Base-by-base conservation (phyloP, 208 protist species). In the Acanthamoeba healyi region DNA sequence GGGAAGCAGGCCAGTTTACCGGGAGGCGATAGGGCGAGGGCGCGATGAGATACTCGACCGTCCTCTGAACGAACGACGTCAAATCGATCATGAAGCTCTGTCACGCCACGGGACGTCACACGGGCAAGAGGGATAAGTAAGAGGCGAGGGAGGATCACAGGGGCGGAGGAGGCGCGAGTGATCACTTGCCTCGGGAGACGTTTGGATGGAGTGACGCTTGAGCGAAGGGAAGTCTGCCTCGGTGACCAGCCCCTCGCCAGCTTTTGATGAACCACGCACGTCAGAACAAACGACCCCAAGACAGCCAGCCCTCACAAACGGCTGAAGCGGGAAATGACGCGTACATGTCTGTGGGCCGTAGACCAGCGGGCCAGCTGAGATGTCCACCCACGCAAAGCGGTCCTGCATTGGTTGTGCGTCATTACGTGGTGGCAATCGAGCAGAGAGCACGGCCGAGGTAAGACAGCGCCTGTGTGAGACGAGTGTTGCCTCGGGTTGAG, bases 311-410 rank as follows among this genome's bases (percentile, higher is more conserved):
- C 17, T 9, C 36, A 36, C 22, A 36, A 46, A 12, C 12, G 26
- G 67, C 14, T 44, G 36, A 10, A 38, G 67, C 12, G 5, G n/a
- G 12, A 72, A 10, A 5, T 44, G 14, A 79, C 26, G 12, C n/a
- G 9, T 46, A 79, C 67, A 36, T 38, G 79, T 87, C n/a, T 61
- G 79, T 5, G 79, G 79, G 44, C 79, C 79, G 49, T 87, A 87
- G 46, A 40, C 46, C 42, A 87, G 34, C 12, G 79, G 79, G 4
- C 79, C 79, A 5, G 79, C 79, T 4, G 79, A 87, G 38, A 87
- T 51, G 49, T 87, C 79, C 26, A 87, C 79, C 79, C 79, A 87
- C 46, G 49, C 46, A 61, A 63, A 87, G 14, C 79, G 79, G 0
- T 61, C 79, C 79, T 87, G 44, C 29, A 22, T 9, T 26, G n/a